Evolutionary conservation across 345 rosid genomes (phyloP).

Genomic region (Rubroshorea leprosula): DNA sequence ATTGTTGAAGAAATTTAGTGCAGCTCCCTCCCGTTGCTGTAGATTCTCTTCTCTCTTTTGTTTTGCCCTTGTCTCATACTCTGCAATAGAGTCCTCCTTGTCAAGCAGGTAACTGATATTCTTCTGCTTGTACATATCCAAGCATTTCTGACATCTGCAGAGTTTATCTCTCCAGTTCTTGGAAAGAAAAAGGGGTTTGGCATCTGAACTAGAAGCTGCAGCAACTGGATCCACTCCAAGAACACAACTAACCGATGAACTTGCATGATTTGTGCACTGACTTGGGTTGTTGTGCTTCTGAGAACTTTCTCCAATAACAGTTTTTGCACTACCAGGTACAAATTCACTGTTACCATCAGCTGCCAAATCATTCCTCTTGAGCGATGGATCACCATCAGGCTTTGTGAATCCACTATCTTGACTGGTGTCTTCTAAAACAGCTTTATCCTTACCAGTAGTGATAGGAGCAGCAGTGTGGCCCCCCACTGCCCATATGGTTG

Average conservation of each 20-base stretch:
- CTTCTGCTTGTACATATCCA: constrained; percentile 56
- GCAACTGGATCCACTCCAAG: constrained; percentile 28
- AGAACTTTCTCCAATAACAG: constrained; percentile 42
- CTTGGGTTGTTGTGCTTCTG: constrained; percentile 24
- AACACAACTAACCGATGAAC: constrained; percentile 30
- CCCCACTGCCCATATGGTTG: constrained; percentile 48
- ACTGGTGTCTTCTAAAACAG: constrained; percentile 31
- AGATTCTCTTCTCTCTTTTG: constrained; percentile 84
- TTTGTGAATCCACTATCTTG: constrained; percentile 32
- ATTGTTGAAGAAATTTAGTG: constrained; percentile 51
- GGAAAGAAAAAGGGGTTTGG: constrained; percentile 67
- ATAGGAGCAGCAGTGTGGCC: constrained; percentile 22
- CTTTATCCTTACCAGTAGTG: constrained; percentile 42
- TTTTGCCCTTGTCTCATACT: constrained; percentile 83
- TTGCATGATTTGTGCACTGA: constrained; percentile 16
- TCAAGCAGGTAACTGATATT: constrained; percentile 61
- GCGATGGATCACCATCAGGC: constrained; percentile 29
- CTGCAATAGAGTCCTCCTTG: constrained; percentile 82
- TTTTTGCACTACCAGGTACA: no score
- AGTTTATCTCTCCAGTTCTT: constrained; percentile 81
- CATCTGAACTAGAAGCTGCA: constrained; percentile 27
- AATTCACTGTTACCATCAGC: no score
- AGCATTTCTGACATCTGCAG: constrained; percentile 73
- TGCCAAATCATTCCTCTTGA: constrained; percentile 10
- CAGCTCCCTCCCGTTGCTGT: constrained; percentile 76